Base-by-base conservation (phyloP, 306 rosid species). In the Cicer pinnatifidum region DNA sequence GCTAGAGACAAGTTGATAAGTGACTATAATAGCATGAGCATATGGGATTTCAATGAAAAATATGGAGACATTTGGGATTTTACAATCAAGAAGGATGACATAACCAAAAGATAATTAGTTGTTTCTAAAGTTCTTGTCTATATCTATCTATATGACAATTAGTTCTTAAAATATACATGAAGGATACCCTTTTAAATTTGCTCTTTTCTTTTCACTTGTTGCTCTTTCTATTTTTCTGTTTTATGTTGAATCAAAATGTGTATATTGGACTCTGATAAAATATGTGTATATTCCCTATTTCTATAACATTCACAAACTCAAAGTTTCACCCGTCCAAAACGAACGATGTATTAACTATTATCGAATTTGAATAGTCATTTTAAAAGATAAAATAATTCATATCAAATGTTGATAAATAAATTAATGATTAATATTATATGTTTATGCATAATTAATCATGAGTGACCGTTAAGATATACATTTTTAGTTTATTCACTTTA, bases 61-160 rank as follows among this genome's bases (percentile, higher is more conserved):
- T 94, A 94, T 81, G 97, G 86, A 1, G 98, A 94, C 75, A 60
- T 94, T 0, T 94, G 98, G 97, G 98, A 94, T 81, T 91, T 90
- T 84, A 94, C 98, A 6, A 75, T 94, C 82, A 79, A 73, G 79
- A 78, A 77, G 81, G 91, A 91, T 48, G 91, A 88, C 46, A 86
- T 85, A 44, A 72, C 51, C 4, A 81, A 79, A 66, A 89, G 92
- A 87, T 84, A 76, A 71, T 7, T 23, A 12, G 0, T 45, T 79
- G 57, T 76, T 39, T 15, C 8, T 15, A 6, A 41, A 74, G 16
- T 35, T 37, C 10, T 38, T 56, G 54, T 56, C 3, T 56, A 56
- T 56, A 8, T 28, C 5, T 28, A 1, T 23, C 19, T 13, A 75
- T 8, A 66, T 58, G 28, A 17, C 59, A 73, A 69, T 67, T 63